These are phyloP conservation scores for Cryptomeria japonica DNA, from an alignment of 75 land plant genomes.

Conservation along the genomic window DNA sequence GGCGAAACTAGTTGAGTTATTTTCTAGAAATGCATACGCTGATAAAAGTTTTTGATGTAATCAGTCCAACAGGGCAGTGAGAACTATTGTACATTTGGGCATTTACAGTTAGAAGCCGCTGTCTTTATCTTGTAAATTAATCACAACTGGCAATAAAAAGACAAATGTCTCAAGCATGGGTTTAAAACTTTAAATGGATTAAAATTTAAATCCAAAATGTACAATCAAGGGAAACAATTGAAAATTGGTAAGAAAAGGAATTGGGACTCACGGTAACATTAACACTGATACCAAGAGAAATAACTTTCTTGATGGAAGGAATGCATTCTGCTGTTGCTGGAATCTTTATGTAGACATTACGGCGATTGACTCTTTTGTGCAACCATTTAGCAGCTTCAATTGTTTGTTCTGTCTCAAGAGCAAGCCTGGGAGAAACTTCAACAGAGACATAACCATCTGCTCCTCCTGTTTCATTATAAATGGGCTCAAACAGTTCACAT, in stretches of 20 bases:
- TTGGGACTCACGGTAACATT: constrained; percentile 85
- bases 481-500: constrained; percentile 80
- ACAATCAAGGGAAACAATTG: neutral
- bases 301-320: constrained; percentile 73
- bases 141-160: neutral
- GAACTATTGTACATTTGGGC: neutral
- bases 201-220: neutral
- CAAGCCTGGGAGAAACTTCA: constrained; percentile 95
- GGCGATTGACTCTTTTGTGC: constrained; percentile 70
- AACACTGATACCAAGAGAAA: constrained; percentile 83
- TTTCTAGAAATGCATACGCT: neutral
- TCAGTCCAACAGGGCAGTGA: neutral
- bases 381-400: constrained; percentile 95
- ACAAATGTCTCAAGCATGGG: neutral
- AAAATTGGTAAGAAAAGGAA: neutral
- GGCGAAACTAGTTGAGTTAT: neutral
- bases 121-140: neutral
- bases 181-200: neutral
- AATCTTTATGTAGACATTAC: constrained; percentile 91
- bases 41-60: neutral
- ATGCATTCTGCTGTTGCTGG: constrained; percentile 93
- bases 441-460: constrained; percentile 97
- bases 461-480: constrained; percentile 80
- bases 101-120: neutral
- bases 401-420: constrained; percentile 77